Conservation (phyloP, 2,329 filamentous ascomycete genomes). For the Fonsecaea nubica region DNA sequence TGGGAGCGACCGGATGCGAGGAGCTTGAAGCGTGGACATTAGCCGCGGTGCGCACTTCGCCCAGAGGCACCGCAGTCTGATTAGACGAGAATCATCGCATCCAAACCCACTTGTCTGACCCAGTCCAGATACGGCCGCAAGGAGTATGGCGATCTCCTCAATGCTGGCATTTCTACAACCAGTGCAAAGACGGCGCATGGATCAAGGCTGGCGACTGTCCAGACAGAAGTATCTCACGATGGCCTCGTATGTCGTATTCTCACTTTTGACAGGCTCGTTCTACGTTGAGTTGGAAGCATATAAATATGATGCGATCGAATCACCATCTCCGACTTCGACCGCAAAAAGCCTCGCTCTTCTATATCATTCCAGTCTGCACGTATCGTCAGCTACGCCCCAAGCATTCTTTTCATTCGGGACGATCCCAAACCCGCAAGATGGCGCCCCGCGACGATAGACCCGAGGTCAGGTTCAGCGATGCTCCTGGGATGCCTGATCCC, state of each 20-base stretch:
- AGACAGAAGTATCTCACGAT: too few species aligned
- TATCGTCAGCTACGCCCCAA: not conserved
- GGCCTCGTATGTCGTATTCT: too few species aligned
- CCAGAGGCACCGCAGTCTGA: not conserved
- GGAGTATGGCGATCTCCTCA: not conserved
- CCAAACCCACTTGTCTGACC: not conserved
- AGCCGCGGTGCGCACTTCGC: not conserved
- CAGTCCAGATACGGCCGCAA: not conserved
- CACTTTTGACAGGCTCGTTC: too few species aligned
- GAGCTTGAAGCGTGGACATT: not conserved
- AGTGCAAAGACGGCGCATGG: not conserved
- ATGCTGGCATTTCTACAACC: not conserved
- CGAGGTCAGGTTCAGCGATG: constrained; percentile 22
- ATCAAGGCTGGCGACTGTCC: not conserved
- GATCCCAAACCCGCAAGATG: constrained; percentile 6
- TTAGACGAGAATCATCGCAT: not conserved
- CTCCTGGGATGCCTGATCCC: constrained; percentile 25
- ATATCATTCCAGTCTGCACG: not conserved
- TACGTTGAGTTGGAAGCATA: not conserved
- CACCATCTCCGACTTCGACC: not conserved
- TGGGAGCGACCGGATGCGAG: not conserved
- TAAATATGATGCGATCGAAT: not conserved
- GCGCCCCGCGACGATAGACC: constrained; percentile 27
- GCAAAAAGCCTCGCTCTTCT: not conserved
- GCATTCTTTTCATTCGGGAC: not conserved